Evolutionary conservation across 1,284 basidiomycete species (phyloP).

Genomic region (Trichosporon sp.): DNA sequence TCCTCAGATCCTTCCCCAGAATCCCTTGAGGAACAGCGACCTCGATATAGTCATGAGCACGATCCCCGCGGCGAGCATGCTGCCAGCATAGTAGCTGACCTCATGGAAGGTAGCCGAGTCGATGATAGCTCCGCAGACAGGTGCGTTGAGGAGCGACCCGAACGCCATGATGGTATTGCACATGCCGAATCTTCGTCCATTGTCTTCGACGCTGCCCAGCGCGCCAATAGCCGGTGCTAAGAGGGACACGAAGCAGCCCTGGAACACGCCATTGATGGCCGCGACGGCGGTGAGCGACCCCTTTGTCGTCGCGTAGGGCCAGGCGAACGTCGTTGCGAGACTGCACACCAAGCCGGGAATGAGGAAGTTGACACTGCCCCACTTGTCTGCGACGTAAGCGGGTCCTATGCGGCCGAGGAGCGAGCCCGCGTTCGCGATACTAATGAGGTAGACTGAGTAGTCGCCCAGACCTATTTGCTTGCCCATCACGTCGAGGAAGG

Average conservation of each 20-base stretch:
- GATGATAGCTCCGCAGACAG: slow-evolving; percentile 17
- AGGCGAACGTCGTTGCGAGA: slow-evolving; percentile 23
- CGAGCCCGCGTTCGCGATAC: slow-evolving; percentile 22
- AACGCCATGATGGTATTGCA: slow-evolving; percentile 18
- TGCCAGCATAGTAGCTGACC: slow-evolving; percentile 21
- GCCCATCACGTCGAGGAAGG: slow-evolving; percentile 20
- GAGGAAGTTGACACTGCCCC: slow-evolving; percentile 22
- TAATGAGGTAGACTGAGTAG: slow-evolving; percentile 19
- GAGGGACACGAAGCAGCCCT: slow-evolving; percentile 26
- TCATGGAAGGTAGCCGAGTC: slow-evolving; percentile 9
- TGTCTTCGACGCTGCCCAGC: slow-evolving; percentile 24
- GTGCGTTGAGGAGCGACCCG: slow-evolving; percentile 17
- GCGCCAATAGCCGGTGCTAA: slow-evolving; percentile 23
- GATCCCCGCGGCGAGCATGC: slow-evolving; percentile 8
- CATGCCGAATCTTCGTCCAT: slow-evolving; percentile 28
- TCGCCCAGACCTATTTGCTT: slow-evolving; percentile 14
- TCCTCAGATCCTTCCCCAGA: slow-evolving; percentile 8
- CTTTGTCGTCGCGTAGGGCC: slow-evolving; percentile 23
- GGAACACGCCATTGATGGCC: slow-evolving; percentile 21
- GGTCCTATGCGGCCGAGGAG: slow-evolving; percentile 20
- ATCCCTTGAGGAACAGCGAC: slow-evolving; percentile 1
- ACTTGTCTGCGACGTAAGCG: slow-evolving; percentile 17
- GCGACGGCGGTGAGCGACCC: slow-evolving; percentile 19
- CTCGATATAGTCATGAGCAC: slow-evolving; percentile 7
- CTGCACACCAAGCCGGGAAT: slow-evolving; percentile 17